A percentile compares a stretch with the other conserved stretches of the same genome.
These are phyloP conservation scores for Capsicum pubescens DNA, from an alignment of 257 asterid genomes.

Conservation along the genomic window DNA sequence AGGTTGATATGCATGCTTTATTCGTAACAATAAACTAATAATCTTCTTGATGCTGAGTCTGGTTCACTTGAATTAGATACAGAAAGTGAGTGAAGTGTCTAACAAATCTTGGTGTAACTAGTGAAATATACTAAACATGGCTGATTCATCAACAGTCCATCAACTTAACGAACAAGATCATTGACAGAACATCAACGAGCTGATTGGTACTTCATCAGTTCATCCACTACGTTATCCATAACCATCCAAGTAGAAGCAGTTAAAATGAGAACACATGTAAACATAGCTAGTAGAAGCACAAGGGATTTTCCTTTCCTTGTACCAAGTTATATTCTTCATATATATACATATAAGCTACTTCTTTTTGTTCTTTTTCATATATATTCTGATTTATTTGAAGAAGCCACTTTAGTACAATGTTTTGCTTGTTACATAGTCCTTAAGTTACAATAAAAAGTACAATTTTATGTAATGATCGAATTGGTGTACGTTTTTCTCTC, in stretches of 20 bases:
- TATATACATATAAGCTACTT: neutral
- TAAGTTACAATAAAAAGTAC: neutral
- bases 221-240: conserved; percentile 1
- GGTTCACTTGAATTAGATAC: no score
- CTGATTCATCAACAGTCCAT: no score
- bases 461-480: neutral
- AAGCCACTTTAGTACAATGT: neutral
- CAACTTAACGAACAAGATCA: neutral
- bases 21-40: no score
- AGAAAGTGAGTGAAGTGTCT: no score
- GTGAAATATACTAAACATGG: no score
- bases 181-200: neutral
- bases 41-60: no score
- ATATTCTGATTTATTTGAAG: neutral
- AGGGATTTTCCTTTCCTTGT: neutral
- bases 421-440: neutral
- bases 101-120: no score
- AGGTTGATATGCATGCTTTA: no score
- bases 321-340: no score
- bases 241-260: neutral
- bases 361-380: neutral
- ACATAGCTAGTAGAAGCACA: neutral
- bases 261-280: neutral
- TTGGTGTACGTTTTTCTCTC: neutral
- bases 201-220: neutral